Base-by-base conservation (phyloP, 2,329 filamentous ascomycete genomes). In the Ceratocystis cubensis region DNA sequence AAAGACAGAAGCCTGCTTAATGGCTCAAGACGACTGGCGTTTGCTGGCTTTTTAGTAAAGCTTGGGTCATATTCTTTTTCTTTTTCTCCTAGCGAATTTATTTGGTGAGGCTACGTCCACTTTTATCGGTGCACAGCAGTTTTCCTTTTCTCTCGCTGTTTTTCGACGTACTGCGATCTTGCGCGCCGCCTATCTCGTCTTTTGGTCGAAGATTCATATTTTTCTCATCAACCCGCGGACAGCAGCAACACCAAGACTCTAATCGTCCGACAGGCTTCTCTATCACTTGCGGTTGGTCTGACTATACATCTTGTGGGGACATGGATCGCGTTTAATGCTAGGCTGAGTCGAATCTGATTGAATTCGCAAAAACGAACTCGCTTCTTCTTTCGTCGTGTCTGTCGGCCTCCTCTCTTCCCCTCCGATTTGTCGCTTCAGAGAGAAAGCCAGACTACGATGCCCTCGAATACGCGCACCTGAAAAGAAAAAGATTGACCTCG, bases 31-130 rank as follows among this genome's bases (percentile, higher is more conserved):
- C 5, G 20, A 33, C 56, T 37, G 28, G 3, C 28, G 6, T 33
- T 53, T 20, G 20, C 17, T 20, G 45, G 45, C n/a, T 25, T 53
- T 53, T 53, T 53, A 50, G 46, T 25, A 22, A 28, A 25, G 17
- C 13, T n/a, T 3, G 25, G 15, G n/a, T 25, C 13, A 17, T n/a
- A 17, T n/a, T 30, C 30, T 20, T 33, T 59, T 59, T 59, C 30
- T 30, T 59, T 20, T 30, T 59, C n/a, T 28, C 6, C 56, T 33
- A 13, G 28, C 28, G 56, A 37, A 59, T 33, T 59, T 33, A 59
- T 59, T 59, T 59, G 25, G n/a, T 25, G 56, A 59, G 56, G 56
- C 56, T 59, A 25, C 56, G 28, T 59, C 28, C 56, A 33, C 25
- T 37, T 59, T 59, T 33, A 59, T 59, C 28, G 48, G 20, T 28